Evolutionary conservation across 176 grass and related monocot genomes (phyloP).

Genomic region (Oryza meyeriana): DNA sequence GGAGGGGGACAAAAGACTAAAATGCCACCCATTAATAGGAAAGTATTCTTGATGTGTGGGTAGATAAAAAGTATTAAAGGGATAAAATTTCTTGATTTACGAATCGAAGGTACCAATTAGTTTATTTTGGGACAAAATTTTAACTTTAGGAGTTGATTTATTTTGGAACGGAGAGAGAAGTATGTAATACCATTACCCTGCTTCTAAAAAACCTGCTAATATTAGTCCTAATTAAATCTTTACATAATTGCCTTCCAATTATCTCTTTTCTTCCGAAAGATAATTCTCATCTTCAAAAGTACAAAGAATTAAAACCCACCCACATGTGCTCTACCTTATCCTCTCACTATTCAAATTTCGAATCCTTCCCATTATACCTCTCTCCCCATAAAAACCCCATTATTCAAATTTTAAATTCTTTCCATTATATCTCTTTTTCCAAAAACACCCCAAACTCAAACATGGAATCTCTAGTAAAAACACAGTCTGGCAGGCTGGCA

Average conservation of each 20-base stretch:
- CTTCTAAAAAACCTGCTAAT: neutral
- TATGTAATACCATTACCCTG: neutral
- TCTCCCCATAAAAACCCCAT: neutral
- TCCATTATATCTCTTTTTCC: neutral
- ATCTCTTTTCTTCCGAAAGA: neutral
- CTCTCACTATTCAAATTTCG: neutral
- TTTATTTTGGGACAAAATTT: too few relatives aligned
- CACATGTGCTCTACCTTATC: neutral
- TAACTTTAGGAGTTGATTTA: too few relatives aligned
- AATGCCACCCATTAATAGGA: too few relatives aligned
- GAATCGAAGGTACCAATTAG: too few relatives aligned
- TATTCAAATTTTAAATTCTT: neutral
- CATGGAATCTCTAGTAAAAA: too few relatives aligned
- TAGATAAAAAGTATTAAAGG: too few relatives aligned
- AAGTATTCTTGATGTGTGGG: too few relatives aligned
- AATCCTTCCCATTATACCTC: neutral
- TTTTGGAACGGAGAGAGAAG: too few relatives aligned
- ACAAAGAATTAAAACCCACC: neutral
- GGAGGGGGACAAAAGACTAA: too few relatives aligned
- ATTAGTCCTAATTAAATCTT: neutral
- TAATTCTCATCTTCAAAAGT: neutral
- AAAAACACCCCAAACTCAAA: too few relatives aligned
- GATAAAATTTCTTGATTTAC: too few relatives aligned
- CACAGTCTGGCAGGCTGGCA: neutral
- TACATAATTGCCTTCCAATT: neutral